Evolutionary conservation across 2,329 filamentous ascomycete species (phyloP), one percentile per base, ranked within the genome.

Genomic region (Orbilia blumenaviensis): DNA sequence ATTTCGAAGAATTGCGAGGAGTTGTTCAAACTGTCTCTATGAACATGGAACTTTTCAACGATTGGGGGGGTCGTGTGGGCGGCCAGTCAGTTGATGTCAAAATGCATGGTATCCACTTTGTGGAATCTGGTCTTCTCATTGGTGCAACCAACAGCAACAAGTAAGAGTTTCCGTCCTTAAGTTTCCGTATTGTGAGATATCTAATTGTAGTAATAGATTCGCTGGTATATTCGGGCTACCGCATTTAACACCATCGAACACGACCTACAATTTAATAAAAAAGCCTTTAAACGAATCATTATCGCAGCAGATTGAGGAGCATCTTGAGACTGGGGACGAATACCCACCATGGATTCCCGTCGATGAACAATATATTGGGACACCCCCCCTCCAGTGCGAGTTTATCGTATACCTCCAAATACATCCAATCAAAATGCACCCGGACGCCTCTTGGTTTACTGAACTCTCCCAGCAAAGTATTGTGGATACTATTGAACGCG

Each of bases 121-220:
- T 91, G 38, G 87, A 88, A n/a, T 88, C 91, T 77, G 95, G 95
- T 1, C 88, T 89, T 12, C 88, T 95, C 58, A 84, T 98, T 36
- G 84, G 98, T 81, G 92, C 91, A 1, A 97, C 94, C 0, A 94
- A 93, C 54, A 97, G 93, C 82, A 92, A 97, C 81, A 97, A 96
- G 84, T 95, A 78, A 71, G 81, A 67, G 14, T 34, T 36, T 23
- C n/a, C 2, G 41, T 8, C 34, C 36, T 16, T 14, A 10, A 29
- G 34, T 12, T 42, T 63, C 25, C 56, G 25, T 9, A 32, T 18
- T 29, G 1, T 34, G 34, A 21, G 27, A 32, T 34, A 32, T 25
- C 8, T 72, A 67, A 77, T 71, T 42, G 12, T 38, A 56, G 36
- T n/a, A 2, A 42, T 68, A 75, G 71, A 18, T 87, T 95, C 81